Base-by-base conservation (phyloP, 116 monocot genomes). In the Phalaenopsis hybrid region DNA sequence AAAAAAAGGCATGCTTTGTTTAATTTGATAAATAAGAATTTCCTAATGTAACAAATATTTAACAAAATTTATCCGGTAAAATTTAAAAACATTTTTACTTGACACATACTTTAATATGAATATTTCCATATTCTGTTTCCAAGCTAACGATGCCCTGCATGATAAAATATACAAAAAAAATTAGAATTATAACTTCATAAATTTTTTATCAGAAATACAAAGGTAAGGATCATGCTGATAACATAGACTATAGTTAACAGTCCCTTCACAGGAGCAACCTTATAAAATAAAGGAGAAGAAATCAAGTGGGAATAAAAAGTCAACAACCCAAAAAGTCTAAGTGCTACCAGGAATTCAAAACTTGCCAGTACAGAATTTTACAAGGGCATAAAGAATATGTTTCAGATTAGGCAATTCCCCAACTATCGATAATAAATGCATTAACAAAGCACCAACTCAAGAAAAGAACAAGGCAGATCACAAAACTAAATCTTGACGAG, bases 121-220 rank as follows among this genome's bases (percentile, higher is more conserved):
- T 80, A 52, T 84, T 89, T 83, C 99, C 99, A 85, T 89, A 80
- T 57, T 87, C 82, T 48, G 99, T 99, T 74, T 99, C 94, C 48
- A 99, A 77, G 63, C 92, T 90, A 59, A 99, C 77, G 82, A 94
- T 95, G 44, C 96, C 99, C 99, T 99, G 81, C 83, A 90, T 58
- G 44, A 44, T 31, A 78, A 70, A 55, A 57, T 55, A 73, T 44
- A 75, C 6, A 46, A 75, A 46, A 23, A 75, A 46, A 34, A 72
- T 83, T 18, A 78, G 49, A 82, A 77, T 69, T 67, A 6, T 70
- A 37, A 33, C 1, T 61, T 3, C 16, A 3, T 0, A 2, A 11
- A 31, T 1, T 41, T 72, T 72, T 72, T 72, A 9, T 37, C 67
- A 2, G 67, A 25, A 67, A 67, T 67, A 25, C 20, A 23, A 67